These are phyloP conservation scores for Hypoxylon sp. DNA, from an alignment of 2,329 filamentous ascomycete genomes.

Conservation along the genomic window DNA sequence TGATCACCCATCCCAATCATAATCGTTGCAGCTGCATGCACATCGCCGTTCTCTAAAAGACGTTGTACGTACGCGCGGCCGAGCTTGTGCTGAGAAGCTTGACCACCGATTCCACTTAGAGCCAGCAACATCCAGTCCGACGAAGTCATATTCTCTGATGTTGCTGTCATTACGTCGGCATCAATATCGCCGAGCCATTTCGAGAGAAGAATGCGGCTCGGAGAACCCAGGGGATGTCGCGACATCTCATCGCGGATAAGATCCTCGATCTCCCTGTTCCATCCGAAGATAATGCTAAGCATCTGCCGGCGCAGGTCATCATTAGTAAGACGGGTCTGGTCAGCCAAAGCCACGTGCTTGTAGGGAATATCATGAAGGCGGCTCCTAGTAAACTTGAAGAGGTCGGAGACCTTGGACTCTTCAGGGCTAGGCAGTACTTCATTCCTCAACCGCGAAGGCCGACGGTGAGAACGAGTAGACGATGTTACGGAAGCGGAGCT, in stretches of 20 bases:
- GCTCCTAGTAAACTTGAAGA: constrained; percentile 89
- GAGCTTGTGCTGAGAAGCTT: constrained; percentile 87
- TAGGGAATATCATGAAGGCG: constrained; percentile 88
- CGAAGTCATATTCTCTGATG: constrained; percentile 88
- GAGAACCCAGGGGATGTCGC: constrained; percentile 79
- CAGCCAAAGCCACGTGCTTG: constrained; percentile 73
- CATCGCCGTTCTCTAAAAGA: constrained; percentile 88
- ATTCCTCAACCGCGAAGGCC: constrained; percentile 81
- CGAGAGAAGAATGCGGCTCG: constrained; percentile 84
- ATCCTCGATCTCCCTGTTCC: constrained; percentile 86
- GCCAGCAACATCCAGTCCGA: constrained; percentile 98
- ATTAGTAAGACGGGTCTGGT: constrained; percentile 74
- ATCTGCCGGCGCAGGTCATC: constrained; percentile 91
- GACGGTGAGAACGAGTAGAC: constrained; percentile 60
- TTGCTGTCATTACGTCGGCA: constrained; percentile 83
- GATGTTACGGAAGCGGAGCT: constrained; percentile 67
- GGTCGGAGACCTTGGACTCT: constrained; percentile 78
- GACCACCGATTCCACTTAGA: constrained; percentile 85
- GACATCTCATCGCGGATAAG: constrained; percentile 88
- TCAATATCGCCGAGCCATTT: constrained; percentile 95
- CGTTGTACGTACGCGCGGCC: constrained; percentile 92
- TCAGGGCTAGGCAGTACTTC: constrained; percentile 85
- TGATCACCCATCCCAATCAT: constrained; percentile 92
- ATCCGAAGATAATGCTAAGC: constrained; percentile 94
- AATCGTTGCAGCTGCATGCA: constrained; percentile 93